Conservation (phyloP, 305 asterid genomes). For the Fraxinus angustifolia region DNA sequence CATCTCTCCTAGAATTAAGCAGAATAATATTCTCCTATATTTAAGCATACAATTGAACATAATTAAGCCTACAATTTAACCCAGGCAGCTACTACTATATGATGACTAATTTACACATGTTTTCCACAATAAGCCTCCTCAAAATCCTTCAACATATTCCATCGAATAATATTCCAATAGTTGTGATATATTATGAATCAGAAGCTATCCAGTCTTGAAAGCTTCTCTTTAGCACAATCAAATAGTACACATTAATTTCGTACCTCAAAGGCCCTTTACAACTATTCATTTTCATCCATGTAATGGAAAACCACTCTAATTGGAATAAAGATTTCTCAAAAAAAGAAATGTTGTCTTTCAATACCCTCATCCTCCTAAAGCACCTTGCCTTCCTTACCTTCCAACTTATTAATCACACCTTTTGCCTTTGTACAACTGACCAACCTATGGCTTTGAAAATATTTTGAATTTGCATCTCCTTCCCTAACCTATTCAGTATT, state of each 20-base stretch:
- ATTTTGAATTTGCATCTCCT: no score
- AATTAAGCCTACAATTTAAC: not conserved
- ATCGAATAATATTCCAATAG: no score
- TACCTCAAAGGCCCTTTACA: not conserved
- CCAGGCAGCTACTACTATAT: not conserved
- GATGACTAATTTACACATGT: not conserved
- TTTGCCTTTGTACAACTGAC: not conserved
- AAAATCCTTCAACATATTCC: no score
- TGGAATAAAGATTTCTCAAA: no score
- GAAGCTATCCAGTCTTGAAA: no score
- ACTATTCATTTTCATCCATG: not conserved
- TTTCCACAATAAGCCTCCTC: not conserved
- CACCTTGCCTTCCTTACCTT: not conserved
- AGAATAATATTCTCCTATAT: not conserved
- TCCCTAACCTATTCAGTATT: no score
- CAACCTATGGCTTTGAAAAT: not conserved
- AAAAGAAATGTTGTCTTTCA: not conserved
- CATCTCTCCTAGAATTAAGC: not conserved
- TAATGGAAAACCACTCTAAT: no score
- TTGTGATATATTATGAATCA: no score
- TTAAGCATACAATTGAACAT: not conserved
- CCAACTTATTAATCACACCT: not conserved
- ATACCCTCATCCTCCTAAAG: not conserved
- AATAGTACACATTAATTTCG: not conserved
- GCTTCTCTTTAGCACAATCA: no score